A percentile compares a stretch with the other conserved stretches of the same genome.
phyloP scores from a whole-genome alignment of 306 rosid species.

The Coriaria nepalensis region DNA sequence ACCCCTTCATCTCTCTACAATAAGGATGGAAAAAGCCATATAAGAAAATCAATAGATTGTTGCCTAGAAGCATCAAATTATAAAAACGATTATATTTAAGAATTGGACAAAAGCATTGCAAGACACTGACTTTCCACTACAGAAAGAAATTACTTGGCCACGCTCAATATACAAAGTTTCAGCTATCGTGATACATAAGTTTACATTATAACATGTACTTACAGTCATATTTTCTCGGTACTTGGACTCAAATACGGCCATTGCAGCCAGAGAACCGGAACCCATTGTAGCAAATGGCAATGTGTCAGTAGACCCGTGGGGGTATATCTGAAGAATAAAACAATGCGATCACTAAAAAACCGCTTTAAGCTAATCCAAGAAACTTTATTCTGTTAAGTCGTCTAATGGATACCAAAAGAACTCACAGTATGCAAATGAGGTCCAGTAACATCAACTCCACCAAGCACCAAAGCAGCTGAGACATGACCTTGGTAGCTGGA shows the following conservation, averaged over 20 bases:
- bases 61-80: too few relatives aligned
- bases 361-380: conserved; percentile 9
- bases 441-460: conserved; percentile 90
- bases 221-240: conserved; percentile 62
- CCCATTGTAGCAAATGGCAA: conserved; percentile 55
- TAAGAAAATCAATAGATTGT: neutral
- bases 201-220: conserved; percentile 13
- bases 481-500: conserved; percentile 79
- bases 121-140: too few relatives aligned
- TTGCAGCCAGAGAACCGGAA: conserved; percentile 52
- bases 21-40: neutral
- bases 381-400: neutral
- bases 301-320: conserved; percentile 82
- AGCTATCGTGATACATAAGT: too few relatives aligned
- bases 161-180: neutral
- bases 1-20: conserved; percentile 77
- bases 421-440: conserved; percentile 91
- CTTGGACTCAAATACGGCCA: conserved; percentile 46
- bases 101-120: too few relatives aligned
- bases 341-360: conserved; percentile 3
- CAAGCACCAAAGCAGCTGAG: conserved; percentile 88
- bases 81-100: too few relatives aligned
- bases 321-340: conserved; percentile 47
- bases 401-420: conserved; percentile 10
- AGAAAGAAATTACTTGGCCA: neutral